Evolutionary conservation across 2,329 filamentous ascomycete species (phyloP).

Genomic region (Fusarium sambucinum): DNA sequence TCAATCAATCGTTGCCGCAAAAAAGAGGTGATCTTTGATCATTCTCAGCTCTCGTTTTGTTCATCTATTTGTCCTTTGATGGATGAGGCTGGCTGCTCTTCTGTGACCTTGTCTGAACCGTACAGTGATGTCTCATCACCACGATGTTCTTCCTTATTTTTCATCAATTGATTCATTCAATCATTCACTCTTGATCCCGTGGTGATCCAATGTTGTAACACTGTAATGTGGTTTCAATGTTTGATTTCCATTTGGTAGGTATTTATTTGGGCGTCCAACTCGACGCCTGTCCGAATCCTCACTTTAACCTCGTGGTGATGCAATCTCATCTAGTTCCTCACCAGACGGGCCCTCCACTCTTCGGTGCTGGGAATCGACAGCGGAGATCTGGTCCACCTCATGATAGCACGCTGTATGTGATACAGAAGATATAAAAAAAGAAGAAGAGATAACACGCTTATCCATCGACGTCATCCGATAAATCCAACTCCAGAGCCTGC

Average conservation of each 20-base stretch:
- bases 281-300: constrained; percentile 72
- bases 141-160: constrained; percentile 5
- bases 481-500: constrained; percentile 52
- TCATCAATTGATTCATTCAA: constrained; percentile 5
- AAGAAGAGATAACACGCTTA: constrained; percentile 53
- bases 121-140: constrained; percentile 18
- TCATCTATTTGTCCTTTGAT: constrained; percentile 2
- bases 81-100: constrained; percentile 16
- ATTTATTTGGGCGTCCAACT: constrained; percentile 65
- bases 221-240: constrained; percentile 35
- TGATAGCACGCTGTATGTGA: constrained; percentile 55
- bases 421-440: constrained; percentile 66
- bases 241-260: constrained; percentile 51
- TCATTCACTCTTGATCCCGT: constrained; percentile 3
- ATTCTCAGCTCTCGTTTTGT: background rate
- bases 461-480: constrained; percentile 52
- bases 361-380: constrained; percentile 74
- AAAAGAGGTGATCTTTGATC: background rate
- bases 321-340: constrained; percentile 53
- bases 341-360: constrained; percentile 67
- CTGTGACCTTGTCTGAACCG: constrained; percentile 26
- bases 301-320: constrained; percentile 78
- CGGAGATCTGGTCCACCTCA: constrained; percentile 71
- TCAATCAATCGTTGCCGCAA: constrained; percentile 15
- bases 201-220: constrained; percentile 22